Percentiles rank a stretch among this genome's conserved stretches.
phyloP scores from a whole-genome alignment of 2,329 filamentous ascomycete species.

The Pestalotiopsis sp. region DNA sequence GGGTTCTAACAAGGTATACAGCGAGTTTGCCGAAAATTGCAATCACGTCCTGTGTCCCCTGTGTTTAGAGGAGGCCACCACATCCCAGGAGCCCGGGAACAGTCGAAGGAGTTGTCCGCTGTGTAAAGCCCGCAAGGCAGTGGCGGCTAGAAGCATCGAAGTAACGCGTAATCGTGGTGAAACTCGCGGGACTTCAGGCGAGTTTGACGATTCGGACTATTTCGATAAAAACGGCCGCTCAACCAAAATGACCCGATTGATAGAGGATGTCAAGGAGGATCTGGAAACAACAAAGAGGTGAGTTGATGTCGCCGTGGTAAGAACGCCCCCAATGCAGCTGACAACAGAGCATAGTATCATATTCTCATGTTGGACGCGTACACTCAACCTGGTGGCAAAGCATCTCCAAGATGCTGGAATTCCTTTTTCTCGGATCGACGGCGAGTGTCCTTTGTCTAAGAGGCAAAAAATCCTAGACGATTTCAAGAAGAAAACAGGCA shows the following conservation, averaged over 20 bases:
- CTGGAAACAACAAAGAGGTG: constrained; percentile 28
- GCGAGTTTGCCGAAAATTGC: constrained; percentile 27
- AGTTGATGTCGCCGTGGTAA: neutral
- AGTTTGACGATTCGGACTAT: constrained; percentile 23
- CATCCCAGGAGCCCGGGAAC: neutral
- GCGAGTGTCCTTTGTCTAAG: constrained; percentile 36
- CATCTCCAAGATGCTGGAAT: constrained; percentile 32
- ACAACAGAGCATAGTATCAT: constrained; percentile 37
- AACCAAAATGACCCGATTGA: constrained; percentile 34
- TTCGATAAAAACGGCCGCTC: constrained; percentile 31
- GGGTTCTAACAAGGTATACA: constrained; percentile 19
- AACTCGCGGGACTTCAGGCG: constrained; percentile 1
- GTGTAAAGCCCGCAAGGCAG: constrained; percentile 18
- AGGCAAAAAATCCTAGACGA: constrained; percentile 40
- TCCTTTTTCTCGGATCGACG: constrained; percentile 44
- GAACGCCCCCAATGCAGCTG: constrained; percentile 20
- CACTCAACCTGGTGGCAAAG: constrained; percentile 37
- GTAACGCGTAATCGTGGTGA: neutral
- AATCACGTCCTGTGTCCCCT: constrained; percentile 33
- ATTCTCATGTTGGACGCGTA: constrained; percentile 49
- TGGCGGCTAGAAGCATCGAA: neutral
- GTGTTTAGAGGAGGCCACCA: constrained; percentile 26
- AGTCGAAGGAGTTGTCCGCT: constrained; percentile 24
- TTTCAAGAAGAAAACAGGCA: constrained; percentile 32
- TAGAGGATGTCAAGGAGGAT: constrained; percentile 31